phyloP scores from a whole-genome alignment of 371 early-diverging fungal species.

The Quaeritorhiza haematococci region DNA sequence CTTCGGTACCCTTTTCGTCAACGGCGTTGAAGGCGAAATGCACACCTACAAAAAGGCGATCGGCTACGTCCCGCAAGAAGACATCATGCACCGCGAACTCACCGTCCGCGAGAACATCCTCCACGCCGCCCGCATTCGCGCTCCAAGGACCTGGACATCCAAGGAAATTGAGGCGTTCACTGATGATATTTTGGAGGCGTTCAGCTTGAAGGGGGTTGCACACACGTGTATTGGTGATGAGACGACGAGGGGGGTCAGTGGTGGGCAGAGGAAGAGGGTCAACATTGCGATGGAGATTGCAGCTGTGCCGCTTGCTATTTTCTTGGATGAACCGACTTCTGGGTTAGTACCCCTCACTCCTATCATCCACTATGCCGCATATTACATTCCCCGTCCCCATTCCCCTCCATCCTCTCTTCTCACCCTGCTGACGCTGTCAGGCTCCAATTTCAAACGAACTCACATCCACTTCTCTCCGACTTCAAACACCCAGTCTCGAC shows the following conservation, averaged over 20 bases:
- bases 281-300: conserved; percentile 9
- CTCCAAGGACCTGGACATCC: conserved; percentile 7
- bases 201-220: conserved; percentile 6
- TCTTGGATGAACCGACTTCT: conserved; percentile 58
- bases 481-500: too few relatives aligned
- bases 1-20: conserved; percentile 5
- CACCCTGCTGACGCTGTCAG: too few relatives aligned
- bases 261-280: conserved; percentile 37
- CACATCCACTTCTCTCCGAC: too few relatives aligned
- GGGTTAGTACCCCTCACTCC: too few relatives aligned
- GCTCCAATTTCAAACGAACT: too few relatives aligned
- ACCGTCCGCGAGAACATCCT: conserved; percentile 18
- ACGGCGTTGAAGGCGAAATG: conserved; percentile 13
- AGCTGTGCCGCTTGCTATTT: conserved; percentile 23
- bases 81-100: conserved; percentile 11
- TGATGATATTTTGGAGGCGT: conserved; percentile 5
- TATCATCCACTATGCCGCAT: too few relatives aligned
- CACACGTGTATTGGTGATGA: conserved; percentile 14
- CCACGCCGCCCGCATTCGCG: conserved; percentile 13
- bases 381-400: too few relatives aligned
- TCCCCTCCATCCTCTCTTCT: too few relatives aligned
- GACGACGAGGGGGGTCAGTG: conserved; percentile 17
- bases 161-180: conserved; percentile 8
- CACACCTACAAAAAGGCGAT: conserved; percentile 15
- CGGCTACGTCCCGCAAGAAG: conserved; percentile 25